These are phyloP conservation scores for Odontarrhena argentea DNA, from an alignment of 345 rosid genomes.

Conservation along the genomic window DNA sequence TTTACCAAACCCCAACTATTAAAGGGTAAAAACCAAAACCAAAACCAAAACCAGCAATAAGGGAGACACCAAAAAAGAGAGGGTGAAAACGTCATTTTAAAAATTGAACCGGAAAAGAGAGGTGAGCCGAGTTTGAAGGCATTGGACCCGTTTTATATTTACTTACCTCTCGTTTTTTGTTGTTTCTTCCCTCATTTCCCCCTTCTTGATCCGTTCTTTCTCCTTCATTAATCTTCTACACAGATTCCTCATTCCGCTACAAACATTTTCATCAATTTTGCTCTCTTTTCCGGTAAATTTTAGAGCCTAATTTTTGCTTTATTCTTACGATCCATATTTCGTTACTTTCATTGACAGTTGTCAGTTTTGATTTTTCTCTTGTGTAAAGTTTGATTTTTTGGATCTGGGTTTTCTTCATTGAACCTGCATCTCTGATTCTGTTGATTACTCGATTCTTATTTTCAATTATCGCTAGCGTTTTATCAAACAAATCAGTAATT, in stretches of 20 bases:
- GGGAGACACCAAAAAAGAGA: neutral
- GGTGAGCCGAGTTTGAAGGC: slow-evolving; percentile 33
- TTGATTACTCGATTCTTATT: neutral
- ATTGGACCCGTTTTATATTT: slow-evolving; percentile 31
- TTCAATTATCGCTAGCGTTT: neutral
- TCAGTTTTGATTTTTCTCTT: slow-evolving; percentile 7
- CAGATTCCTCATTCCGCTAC: neutral
- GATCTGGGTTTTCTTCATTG: slow-evolving; percentile 8
- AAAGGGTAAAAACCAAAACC: no score
- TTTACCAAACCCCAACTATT: no score
- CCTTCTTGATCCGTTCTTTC: neutral
- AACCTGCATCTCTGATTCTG: neutral
- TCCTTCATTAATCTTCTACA: neutral
- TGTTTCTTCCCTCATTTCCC: neutral
- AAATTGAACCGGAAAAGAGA: slow-evolving; percentile 32
- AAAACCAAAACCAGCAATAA: no score
- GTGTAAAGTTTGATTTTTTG: neutral
- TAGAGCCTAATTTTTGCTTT: neutral
- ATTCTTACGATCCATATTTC: neutral
- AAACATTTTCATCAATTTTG: neutral
- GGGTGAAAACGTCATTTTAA: neutral
- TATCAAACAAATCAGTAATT: neutral
- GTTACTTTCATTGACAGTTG: slow-evolving; percentile 13
- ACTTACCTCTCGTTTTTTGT: slow-evolving; percentile 1
- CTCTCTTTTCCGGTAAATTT: slow-evolving; percentile 2